These are phyloP conservation scores for Yamadazyma insecticola DNA, from an alignment of 805 yeast genomes.

Conservation along the genomic window DNA sequence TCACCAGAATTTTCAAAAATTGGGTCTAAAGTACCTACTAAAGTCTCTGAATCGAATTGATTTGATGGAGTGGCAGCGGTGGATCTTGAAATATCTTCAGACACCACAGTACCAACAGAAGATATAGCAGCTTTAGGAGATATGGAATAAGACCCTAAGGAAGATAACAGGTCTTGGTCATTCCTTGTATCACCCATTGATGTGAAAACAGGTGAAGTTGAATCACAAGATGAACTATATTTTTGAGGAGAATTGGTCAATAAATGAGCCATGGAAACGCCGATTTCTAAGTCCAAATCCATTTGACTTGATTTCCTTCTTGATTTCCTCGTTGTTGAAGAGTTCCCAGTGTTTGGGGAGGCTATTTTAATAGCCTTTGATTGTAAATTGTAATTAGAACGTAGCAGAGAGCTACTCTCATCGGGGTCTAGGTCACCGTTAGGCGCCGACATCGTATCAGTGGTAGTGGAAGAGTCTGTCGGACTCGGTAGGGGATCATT, in stretches of 20 bases:
- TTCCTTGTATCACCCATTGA: not conserved
- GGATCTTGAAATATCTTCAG: conserved; percentile 12
- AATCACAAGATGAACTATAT: conserved; percentile 1
- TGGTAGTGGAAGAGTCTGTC: conserved; percentile 12
- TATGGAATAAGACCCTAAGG: conserved; percentile 39
- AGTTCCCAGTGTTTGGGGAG: too few relatives aligned
- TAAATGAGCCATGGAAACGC: conserved; percentile 42
- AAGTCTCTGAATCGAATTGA: conserved; percentile 2
- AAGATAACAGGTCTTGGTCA: conserved; percentile 24
- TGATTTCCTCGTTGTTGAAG: too few relatives aligned
- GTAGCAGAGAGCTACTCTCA: conserved; percentile 41
- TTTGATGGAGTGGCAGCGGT: conserved; percentile 2
- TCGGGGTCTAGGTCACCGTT: conserved; percentile 38
- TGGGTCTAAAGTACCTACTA: conserved; percentile 18
- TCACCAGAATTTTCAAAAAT: conserved; percentile 31
- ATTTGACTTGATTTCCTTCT: too few relatives aligned
- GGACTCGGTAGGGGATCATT: conserved; percentile 43
- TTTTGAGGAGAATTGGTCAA: conserved; percentile 9
- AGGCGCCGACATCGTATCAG: too few relatives aligned
- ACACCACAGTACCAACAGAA: conserved; percentile 31
- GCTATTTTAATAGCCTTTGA: too few relatives aligned
- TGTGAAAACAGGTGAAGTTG: conserved; percentile 1
- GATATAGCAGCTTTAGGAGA: conserved; percentile 36
- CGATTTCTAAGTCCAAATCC: conserved; percentile 39
- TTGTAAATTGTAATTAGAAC: conserved; percentile 10